Conservation (phyloP, 1,284 basidiomycete species). For the Sporisorium iseilematis-ciliati region DNA sequence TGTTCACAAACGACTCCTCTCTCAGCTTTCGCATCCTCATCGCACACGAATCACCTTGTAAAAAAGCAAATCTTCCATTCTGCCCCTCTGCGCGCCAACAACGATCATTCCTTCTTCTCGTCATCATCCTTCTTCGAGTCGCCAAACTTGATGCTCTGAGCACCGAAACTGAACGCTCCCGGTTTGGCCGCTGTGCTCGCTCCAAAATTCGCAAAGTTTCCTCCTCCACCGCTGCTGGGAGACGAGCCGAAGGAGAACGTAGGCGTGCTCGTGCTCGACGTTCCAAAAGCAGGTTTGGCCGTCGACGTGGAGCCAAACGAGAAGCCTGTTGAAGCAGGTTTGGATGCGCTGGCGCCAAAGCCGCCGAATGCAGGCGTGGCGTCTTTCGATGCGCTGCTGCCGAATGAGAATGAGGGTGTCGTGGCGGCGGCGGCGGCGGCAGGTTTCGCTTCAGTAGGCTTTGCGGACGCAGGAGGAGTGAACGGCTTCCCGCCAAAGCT, state of each 20-base stretch:
- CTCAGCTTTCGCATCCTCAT: too few species aligned
- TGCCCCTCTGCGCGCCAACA: background rate
- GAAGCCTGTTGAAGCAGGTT: background rate
- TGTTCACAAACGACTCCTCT: background rate
- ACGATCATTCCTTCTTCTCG: conserved; percentile 8
- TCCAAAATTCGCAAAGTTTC: conserved; percentile 35
- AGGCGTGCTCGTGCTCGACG: conserved; percentile 6
- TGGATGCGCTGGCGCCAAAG: conserved; percentile 9
- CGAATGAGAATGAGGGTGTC: conserved; percentile 15
- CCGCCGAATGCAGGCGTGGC: conserved; percentile 16
- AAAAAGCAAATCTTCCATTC: background rate
- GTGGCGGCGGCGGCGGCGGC: background rate
- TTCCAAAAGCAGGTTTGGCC: background rate
- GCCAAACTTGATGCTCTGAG: conserved; percentile 38
- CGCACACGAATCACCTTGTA: too few species aligned
- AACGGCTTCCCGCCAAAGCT: conserved; percentile 44
- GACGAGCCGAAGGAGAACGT: conserved; percentile 29
- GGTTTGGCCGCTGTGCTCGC: conserved; percentile 34
- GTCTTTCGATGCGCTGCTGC: background rate
- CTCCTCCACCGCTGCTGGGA: background rate
- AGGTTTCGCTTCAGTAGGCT: conserved; percentile 5
- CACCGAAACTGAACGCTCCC: conserved; percentile 39
- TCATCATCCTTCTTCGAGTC: conserved; percentile 17
- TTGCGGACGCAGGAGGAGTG: conserved; percentile 13
- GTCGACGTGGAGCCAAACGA: conserved; percentile 8